Evolutionary conservation across 2,329 filamentous ascomycete species (phyloP).

Genomic region (Pleoardoris graminearum): DNA sequence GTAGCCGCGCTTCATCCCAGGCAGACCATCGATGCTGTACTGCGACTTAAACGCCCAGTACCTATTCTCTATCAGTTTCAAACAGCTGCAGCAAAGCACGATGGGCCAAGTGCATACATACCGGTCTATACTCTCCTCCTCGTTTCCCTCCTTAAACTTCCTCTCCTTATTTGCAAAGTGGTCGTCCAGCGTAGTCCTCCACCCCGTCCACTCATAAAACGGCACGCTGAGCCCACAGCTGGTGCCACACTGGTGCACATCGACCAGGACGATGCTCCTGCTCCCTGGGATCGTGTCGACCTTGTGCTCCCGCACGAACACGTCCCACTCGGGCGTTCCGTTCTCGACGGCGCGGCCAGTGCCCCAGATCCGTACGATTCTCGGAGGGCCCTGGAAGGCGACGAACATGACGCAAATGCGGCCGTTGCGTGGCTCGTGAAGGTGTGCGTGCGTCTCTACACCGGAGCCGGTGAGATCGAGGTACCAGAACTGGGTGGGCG

Average conservation of each 20-base stretch:
- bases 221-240: conserved; percentile 51
- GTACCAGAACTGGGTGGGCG: conserved; percentile 50
- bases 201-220: conserved; percentile 50
- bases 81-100: not conserved
- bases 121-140: conserved; percentile 48
- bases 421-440: conserved; percentile 49
- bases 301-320: conserved; percentile 40
- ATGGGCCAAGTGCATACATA: conserved; percentile 13
- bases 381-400: conserved; percentile 48
- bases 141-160: conserved; percentile 41
- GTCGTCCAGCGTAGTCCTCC: conserved; percentile 47
- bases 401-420: conserved; percentile 50
- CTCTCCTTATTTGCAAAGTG: conserved; percentile 46
- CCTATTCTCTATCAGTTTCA: conserved; percentile 21
- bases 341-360: conserved; percentile 44
- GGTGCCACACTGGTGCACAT: conserved; percentile 50
- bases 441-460: conserved; percentile 50
- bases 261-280: conserved; percentile 47
- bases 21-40: conserved; percentile 50
- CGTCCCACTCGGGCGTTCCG: conserved; percentile 38
- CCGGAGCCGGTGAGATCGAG: conserved; percentile 50
- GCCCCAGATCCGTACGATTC: conserved; percentile 51
- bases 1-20: conserved; percentile 47
- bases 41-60: conserved; percentile 53
- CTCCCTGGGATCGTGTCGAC: conserved; percentile 44